Evolutionary conservation across 2,329 filamentous ascomycete genomes (phyloP), one percentile per base, ranked within the genome.

Genomic region (Penicillium sp.): DNA sequence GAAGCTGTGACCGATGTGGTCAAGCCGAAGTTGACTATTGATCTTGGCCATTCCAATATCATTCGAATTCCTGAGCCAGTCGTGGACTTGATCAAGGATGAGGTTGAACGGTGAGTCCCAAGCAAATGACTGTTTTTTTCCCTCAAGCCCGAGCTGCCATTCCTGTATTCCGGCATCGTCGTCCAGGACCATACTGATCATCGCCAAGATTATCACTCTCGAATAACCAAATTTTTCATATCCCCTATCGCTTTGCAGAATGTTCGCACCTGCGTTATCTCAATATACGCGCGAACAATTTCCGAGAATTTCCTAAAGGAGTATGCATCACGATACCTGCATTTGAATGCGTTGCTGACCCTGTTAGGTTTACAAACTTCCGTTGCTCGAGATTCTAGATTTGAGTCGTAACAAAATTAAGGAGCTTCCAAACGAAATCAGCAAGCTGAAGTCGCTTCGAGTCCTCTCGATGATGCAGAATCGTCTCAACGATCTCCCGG

Each of bases 391-490:
- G 75, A 96, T 97, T 55, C 83, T 97, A 57, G 93, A 97, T 75
- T 82, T 97, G 50, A 92, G 92, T 70, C 85, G 90, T 64, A 97
- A 97, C 71, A 90, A 88, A 71, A 86, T 97, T 57, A 84, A 83
- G 45, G 78, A 83, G 9, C 81, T 97, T 2, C 92, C 93, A 0
- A 84, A 87, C 44, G 88, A 92, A 50, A 89, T 97, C 57, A 84
- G 83, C 56, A 90, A 87, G 67, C 79, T 97, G 65, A 87, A 87
- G 5, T 96, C 90, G 1, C 78, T 97, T 59, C 95, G 96, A 68
- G 92, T 97, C 14, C 80, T 97, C 50, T 92, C 92, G 2, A 83
- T 97, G 34, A 88, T 90, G 62, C 90, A 89, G 68, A 97, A 97
- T 71, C 85, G 88, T 55, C 90, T 97, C 63, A 87, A 90, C 59